These are phyloP conservation scores for Ettlia oleoabundans DNA, from an alignment of 139 green algal genomes.

Conservation along the genomic window DNA sequence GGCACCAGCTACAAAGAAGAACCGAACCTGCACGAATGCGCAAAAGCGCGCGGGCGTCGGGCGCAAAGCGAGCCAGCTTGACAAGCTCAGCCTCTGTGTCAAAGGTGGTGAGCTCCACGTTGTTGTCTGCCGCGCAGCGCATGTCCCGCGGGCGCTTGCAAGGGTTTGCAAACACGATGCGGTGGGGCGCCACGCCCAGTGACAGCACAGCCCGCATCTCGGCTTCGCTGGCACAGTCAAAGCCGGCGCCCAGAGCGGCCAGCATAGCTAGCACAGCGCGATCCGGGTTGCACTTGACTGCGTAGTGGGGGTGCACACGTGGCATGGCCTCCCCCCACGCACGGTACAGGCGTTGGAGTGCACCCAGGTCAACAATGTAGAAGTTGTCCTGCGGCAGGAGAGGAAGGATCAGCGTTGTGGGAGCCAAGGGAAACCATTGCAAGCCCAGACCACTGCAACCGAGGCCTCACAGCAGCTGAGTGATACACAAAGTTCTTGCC, in stretches of 20 bases:
- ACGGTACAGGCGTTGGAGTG: constrained; percentile 76
- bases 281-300: constrained; percentile 67
- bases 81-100: constrained; percentile 91
- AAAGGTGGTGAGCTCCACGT: constrained; percentile 90
- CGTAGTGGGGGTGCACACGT: constrained; percentile 90
- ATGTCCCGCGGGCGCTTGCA: constrained; percentile 94
- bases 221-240: constrained; percentile 92
- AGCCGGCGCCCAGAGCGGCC: constrained; percentile 86
- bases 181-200: constrained; percentile 75
- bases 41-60: constrained; percentile 73
- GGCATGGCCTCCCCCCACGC: constrained; percentile 86
- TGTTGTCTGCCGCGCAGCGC: constrained; percentile 46
- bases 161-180: constrained; percentile 95
- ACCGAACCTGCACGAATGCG: constrained; percentile 82
- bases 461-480: too few relatives aligned
- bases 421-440: too few relatives aligned
- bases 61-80: constrained; percentile 69
- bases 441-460: too few relatives aligned
- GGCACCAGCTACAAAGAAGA: too few relatives aligned
- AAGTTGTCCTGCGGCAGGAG: constrained; percentile 81
- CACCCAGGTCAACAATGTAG: constrained; percentile 91
- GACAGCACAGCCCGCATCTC: constrained; percentile 85
- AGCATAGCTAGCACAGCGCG: constrained; percentile 83
- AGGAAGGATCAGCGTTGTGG: neutral
- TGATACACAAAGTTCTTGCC: too few relatives aligned